Base-by-base conservation (phyloP, 2,329 filamentous ascomycete genomes). In the Aspergillus sp. region DNA sequence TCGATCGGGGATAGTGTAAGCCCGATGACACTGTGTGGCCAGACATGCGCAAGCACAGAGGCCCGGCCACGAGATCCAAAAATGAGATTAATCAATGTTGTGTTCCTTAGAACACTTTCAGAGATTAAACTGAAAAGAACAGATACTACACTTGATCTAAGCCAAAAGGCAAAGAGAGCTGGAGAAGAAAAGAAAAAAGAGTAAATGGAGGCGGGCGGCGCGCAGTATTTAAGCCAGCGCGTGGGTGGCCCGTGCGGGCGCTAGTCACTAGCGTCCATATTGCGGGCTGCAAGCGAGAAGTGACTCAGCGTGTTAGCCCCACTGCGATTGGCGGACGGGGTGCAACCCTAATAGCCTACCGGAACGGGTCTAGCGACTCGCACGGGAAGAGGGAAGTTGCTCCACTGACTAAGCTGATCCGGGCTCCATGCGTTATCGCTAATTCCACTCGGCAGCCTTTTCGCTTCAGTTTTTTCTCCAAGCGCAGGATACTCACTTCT, bases 51-150 rank as follows among this genome's bases (percentile, higher is more conserved):
- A 90, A 90, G 89, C 87, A 82, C 86, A 90, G 88, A 85, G 87
- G 84, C 71, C 76, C 72, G 68, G 72, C 74, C 77, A 70, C 84
- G 67, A 61, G 69, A 60, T 76, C 67, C 82, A 91, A 91, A 89
- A 90, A 93, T 91, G 84, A 83, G 88, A 86, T 86, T 91, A 92
- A 93, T 91, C 88, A 86, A 82, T 82, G 84, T 85, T 85, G 82
- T 82, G 81, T 81, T 82, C 86, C 83, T 81, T 90, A 85, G 87
- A 83, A 82, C 82, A 84, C 84, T 92, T 90, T 89, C 89, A 93
- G 90, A 90, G 88, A 92, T 92, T 92, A 93, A 92, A 92, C 90
- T 93, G 88, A 91, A 90, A 92, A 92, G 90, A 93, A 92, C 89
- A 91, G 89, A 91, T 92, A 92, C 89, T 92, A 91, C 88, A 92